A percentile compares a stretch with the other conserved stretches of the same genome.
These are phyloP conservation scores for Lichtheimia hyalospora DNA, from an alignment of 371 early-diverging fungal species.

Conservation along the genomic window DNA sequence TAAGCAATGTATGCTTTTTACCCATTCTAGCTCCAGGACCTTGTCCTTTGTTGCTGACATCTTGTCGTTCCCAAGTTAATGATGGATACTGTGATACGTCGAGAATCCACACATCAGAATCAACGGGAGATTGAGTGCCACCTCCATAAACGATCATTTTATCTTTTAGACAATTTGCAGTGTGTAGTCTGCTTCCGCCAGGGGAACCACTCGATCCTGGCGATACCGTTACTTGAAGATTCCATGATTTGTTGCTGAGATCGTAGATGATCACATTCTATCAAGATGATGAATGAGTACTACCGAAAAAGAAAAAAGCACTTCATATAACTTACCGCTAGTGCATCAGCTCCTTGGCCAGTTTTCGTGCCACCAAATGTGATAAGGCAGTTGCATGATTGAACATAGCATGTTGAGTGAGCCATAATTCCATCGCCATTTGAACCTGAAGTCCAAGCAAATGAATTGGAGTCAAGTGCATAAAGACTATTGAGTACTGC, in stretches of 20 bases:
- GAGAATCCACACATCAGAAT: slow-evolving; percentile 47
- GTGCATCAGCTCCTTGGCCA: slow-evolving; percentile 34
- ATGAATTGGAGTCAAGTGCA: slow-evolving; percentile 38
- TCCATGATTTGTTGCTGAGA: slow-evolving; percentile 31
- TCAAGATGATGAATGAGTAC: neutral
- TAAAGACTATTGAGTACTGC: slow-evolving; percentile 41
- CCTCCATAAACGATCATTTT: slow-evolving; percentile 49
- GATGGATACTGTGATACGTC: slow-evolving; percentile 40
- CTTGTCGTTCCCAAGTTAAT: slow-evolving; percentile 28
- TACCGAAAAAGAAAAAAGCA: neutral
- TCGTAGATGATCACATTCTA: slow-evolving; percentile 26
- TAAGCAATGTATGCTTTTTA: slow-evolving; percentile 12
- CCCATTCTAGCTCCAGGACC: slow-evolving; percentile 48
- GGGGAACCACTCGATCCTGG: slow-evolving; percentile 23
- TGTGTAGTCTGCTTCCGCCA: slow-evolving; percentile 41
- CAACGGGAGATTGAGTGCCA: slow-evolving; percentile 38
- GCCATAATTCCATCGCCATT: slow-evolving; percentile 43
- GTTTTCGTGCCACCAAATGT: slow-evolving; percentile 51
- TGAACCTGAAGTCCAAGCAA: slow-evolving; percentile 35
- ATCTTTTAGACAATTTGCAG: slow-evolving; percentile 42
- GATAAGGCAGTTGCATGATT: slow-evolving; percentile 38
- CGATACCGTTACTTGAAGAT: slow-evolving; percentile 27
- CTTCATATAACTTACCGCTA: slow-evolving; percentile 17
- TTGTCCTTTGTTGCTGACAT: slow-evolving; percentile 22
- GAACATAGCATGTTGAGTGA: slow-evolving; percentile 47